A percentile compares a stretch with the other conserved stretches of the same genome.
Evolutionary conservation across 148 eudicot species (phyloP).

Genomic region (Cornus suecica): DNA sequence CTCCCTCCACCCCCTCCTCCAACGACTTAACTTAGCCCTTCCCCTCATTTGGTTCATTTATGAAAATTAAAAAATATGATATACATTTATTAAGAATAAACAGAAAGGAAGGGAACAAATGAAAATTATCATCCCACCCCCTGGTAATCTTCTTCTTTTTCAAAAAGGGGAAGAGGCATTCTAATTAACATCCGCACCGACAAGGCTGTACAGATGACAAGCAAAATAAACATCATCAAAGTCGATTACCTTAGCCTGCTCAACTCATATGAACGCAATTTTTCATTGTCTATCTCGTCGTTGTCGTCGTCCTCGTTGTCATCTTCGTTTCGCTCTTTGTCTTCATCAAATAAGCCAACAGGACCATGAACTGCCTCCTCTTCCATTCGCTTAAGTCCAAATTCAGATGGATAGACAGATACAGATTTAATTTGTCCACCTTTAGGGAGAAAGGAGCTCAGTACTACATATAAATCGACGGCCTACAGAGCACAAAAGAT

Average conservation of each 20-base stretch:
- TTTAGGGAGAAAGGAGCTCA: slow-evolving; percentile 82
- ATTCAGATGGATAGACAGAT: slow-evolving; percentile 95
- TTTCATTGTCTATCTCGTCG: slow-evolving; percentile 61
- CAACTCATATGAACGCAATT: slow-evolving; percentile 87
- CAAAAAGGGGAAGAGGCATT: not conserved
- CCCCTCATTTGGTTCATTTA: too few species aligned
- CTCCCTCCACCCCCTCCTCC: not conserved
- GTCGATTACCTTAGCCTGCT: slow-evolving; percentile 71
- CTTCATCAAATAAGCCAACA: slow-evolving; percentile 65
- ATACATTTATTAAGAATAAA: too few species aligned
- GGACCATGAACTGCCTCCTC: slow-evolving; percentile 97
- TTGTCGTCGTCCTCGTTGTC: slow-evolving; percentile 34
- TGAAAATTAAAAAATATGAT: too few species aligned
- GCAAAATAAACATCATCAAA: slow-evolving; percentile 2
- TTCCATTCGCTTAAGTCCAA: slow-evolving; percentile 90
- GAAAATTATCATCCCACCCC: not conserved
- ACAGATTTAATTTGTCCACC: slow-evolving; percentile 72
- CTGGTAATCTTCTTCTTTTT: not conserved
- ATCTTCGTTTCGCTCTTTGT: slow-evolving; percentile 33
- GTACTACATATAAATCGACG: slow-evolving; percentile 63
- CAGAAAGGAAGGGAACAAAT: not conserved
- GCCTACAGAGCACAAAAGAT: slow-evolving; percentile 46
- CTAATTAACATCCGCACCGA: not conserved
- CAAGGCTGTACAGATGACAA: not conserved
- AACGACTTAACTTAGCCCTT: too few species aligned